Evolutionary conservation across 2,329 filamentous ascomycete species (phyloP).

Genomic region (Blumeriella jaapii): DNA sequence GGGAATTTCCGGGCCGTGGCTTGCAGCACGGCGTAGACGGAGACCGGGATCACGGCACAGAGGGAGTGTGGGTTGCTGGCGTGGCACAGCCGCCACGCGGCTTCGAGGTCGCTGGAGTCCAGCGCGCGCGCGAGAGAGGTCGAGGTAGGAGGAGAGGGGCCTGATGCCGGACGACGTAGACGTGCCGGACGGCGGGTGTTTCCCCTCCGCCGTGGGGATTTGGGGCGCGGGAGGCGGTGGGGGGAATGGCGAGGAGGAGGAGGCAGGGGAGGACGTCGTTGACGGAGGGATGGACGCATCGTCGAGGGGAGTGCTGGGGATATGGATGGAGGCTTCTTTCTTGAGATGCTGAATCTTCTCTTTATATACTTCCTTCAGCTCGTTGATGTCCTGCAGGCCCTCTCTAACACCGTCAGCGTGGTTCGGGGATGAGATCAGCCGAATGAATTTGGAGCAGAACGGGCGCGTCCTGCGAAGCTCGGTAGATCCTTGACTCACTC

Average conservation of each 20-base stretch:
- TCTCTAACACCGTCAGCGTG: too few relatives aligned
- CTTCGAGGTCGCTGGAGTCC: constrained; percentile 70
- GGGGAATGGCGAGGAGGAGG: constrained; percentile 24
- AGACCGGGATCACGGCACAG: constrained; percentile 68
- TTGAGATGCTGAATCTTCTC: constrained; percentile 68
- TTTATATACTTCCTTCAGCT: constrained; percentile 71
- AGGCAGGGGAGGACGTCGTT: constrained; percentile 25
- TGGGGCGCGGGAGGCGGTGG: constrained; percentile 26
- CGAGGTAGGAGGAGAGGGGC: constrained; percentile 57
- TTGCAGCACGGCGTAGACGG: constrained; percentile 65
- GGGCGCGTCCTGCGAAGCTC: too few relatives aligned
- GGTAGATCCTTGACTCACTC: too few relatives aligned
- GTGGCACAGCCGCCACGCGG: constrained; percentile 84
- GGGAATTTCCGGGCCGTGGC: constrained; percentile 62
- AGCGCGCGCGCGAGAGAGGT: constrained; percentile 59
- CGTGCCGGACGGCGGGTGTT: constrained; percentile 27
- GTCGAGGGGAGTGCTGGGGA: constrained; percentile 29
- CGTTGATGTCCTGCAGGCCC: constrained; percentile 57
- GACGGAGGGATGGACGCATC: constrained; percentile 26
- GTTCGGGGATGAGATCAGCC: too few relatives aligned
- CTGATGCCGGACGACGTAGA: constrained; percentile 34
- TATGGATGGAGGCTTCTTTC: constrained; percentile 49
- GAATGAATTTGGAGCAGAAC: too few relatives aligned
- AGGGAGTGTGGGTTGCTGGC: constrained; percentile 60
- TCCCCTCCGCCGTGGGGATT: constrained; percentile 13